Conservation (phyloP, 2,329 filamentous ascomycete genomes). For the Talaromyces sp. region DNA sequence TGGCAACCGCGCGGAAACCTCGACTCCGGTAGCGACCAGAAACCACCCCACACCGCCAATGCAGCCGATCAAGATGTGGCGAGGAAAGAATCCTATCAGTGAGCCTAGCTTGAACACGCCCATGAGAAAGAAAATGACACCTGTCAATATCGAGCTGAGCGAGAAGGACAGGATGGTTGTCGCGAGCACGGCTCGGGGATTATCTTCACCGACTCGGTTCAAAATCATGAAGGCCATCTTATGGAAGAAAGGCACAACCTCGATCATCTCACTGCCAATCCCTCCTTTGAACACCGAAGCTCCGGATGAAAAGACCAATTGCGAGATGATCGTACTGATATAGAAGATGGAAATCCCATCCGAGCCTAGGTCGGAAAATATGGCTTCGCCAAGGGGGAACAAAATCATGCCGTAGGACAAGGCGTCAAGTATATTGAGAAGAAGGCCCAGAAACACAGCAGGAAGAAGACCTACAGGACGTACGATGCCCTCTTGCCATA, state of each 20-base stretch:
- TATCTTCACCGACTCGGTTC: constrained; percentile 69
- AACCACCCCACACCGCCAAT: constrained; percentile 98
- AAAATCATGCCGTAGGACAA: constrained; percentile 96
- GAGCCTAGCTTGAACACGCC: constrained; percentile 84
- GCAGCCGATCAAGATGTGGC: constrained; percentile 93
- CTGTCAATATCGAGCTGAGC: constrained; percentile 85
- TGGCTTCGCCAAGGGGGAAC: constrained; percentile 81
- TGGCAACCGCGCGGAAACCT: constrained; percentile 85
- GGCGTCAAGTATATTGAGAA: constrained; percentile 91
- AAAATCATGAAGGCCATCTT: constrained; percentile 95
- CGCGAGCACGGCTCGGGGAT: constrained; percentile 81
- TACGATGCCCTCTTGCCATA: constrained; percentile 64
- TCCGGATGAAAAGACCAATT: constrained; percentile 79
- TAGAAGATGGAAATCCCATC: constrained; percentile 99
- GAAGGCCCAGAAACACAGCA: constrained; percentile 79
- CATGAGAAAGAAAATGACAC: constrained; percentile 86
- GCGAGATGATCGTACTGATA: constrained; percentile 91
- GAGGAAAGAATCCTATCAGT: constrained; percentile 92
- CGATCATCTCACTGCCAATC: constrained; percentile 95
- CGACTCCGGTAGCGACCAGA: constrained; percentile 82
- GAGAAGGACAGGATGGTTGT: constrained; percentile 93
- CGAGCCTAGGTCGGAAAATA: constrained; percentile 81
- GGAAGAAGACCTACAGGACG: constrained; percentile 71
- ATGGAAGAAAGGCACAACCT: constrained; percentile 98
- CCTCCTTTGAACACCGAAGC: constrained; percentile 87